Evolutionary conservation across 257 asterid species (phyloP).

Genomic region (Penstemon newberryi): DNA sequence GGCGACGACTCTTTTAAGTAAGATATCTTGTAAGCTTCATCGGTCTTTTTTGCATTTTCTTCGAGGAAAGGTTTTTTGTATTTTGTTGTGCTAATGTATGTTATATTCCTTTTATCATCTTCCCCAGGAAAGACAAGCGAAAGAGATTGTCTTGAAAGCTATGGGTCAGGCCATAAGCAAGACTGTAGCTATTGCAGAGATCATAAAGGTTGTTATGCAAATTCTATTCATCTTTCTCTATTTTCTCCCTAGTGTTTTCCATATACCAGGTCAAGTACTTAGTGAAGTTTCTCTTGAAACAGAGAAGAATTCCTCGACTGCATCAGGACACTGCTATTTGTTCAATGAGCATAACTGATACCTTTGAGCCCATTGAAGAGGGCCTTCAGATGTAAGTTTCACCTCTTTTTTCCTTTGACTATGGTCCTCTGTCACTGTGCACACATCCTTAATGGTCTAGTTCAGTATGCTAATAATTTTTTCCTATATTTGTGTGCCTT

Average conservation of each 20-base stretch:
- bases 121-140: slow-evolving; percentile 68
- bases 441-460: not conserved
- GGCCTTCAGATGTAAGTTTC: slow-evolving; percentile 87
- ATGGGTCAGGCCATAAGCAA: slow-evolving; percentile 97
- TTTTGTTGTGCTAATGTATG: not conserved
- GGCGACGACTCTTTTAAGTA: not conserved
- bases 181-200: slow-evolving; percentile 82
- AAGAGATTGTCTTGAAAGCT: slow-evolving; percentile 87
- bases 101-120: not conserved
- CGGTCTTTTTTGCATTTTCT: not conserved
- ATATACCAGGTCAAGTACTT: slow-evolving; percentile 12
- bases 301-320: slow-evolving; percentile 81
- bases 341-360: slow-evolving; percentile 86
- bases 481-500: not conserved
- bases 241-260: not conserved
- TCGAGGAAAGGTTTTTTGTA: not conserved
- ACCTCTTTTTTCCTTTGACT: slow-evolving; percentile 1
- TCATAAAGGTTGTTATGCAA: slow-evolving; percentile 57
- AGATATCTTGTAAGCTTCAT: not conserved
- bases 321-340: slow-evolving; percentile 89
- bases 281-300: slow-evolving; percentile 27
- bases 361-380: slow-evolving; percentile 98
- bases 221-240: not conserved
- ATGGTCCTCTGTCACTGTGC: not conserved
- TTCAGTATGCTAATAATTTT: not conserved